Evolutionary conservation across 805 yeast species (phyloP), one percentile per base, ranked within the genome.

Genomic region (Diddensiella transvaalensis): DNA sequence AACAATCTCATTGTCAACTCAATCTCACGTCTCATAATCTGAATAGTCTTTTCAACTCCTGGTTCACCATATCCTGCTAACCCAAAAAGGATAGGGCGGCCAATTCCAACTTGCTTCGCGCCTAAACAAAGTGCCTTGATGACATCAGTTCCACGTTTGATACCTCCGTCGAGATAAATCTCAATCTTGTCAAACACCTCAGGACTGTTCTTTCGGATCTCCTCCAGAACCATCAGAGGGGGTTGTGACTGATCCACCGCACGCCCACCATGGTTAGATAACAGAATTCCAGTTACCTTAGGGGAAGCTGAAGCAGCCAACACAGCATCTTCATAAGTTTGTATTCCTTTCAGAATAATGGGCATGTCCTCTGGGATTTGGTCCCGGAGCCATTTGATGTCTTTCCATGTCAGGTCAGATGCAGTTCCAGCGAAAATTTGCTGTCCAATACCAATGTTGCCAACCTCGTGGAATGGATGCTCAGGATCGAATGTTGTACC

Each of bases 251-350:
- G 78, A 54, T 84, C 89, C 47, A 84, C 65, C 53, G 82, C 86
- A 47, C 89, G 69, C 8, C 89, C 90, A 18, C 89, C 90, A 62
- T 84, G 88, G 59, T 85, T 84, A 10, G 88, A 82, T 13, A 85
- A 68, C 40, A 83, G 74, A 22, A 82, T 78, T 4, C 87, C 90
- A 36, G 76, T 75, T 32, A 79, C 75, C 13, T 57, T 48, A 17
- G 53, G 53, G 0, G 84, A 84, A 48, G 74, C 66, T 46, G 76
- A 75, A 3, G 77, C 75, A 4, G 89, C 87, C 43, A 66, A 60
- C 13, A 80, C 65, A 1, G 82, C 77, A 60, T 85, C 90, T 53
- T 82, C 87, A 13, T 77, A 78, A 4, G 83, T 69, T 61, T 82
- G 85, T 6, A 85, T 68, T 1, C 90, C 91, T 61, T 84, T 85